Evolutionary conservation across 768 basidiomycete species (phyloP).

Genomic region (Dictyophora rubrovolvata): DNA sequence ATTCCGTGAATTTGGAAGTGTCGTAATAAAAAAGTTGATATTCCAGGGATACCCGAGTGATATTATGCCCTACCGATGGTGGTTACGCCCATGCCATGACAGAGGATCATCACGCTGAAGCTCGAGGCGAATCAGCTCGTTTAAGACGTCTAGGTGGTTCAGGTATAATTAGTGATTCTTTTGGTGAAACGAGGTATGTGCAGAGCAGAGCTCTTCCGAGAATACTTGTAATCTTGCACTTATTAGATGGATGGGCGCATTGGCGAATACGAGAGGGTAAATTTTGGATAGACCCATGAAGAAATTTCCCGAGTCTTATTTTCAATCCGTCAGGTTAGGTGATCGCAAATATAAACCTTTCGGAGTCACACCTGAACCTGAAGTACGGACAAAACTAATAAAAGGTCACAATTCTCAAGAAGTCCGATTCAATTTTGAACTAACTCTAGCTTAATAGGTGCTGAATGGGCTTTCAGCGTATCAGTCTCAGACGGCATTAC

Average conservation of each 20-base stretch:
- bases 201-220: background rate
- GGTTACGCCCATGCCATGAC: conserved; percentile 81
- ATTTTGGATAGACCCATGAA: conserved; percentile 14
- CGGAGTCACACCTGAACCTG: conserved; percentile 90
- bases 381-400: conserved; percentile 66
- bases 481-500: conserved; percentile 92
- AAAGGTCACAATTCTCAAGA: conserved; percentile 47
- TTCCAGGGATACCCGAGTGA: conserved; percentile 75
- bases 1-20: background rate
- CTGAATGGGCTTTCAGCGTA: conserved; percentile 78
- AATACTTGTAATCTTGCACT: background rate
- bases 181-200: conserved; percentile 77
- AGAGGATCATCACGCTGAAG: conserved; percentile 92
- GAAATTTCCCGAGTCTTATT: background rate
- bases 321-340: conserved; percentile 41
- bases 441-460: conserved; percentile 34
- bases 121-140: conserved; percentile 73
- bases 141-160: conserved; percentile 85
- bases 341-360: conserved; percentile 83
- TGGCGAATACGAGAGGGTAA: conserved; percentile 86
- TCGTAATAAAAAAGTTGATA: conserved; percentile 11
- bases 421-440: background rate
- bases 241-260: conserved; percentile 83
- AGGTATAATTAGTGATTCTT: conserved; percentile 85
- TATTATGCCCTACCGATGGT: conserved; percentile 64